Evolutionary conservation across 1,284 basidiomycete species (phyloP).

Genomic region (Ceratorhiza oryzae-sativae): DNA sequence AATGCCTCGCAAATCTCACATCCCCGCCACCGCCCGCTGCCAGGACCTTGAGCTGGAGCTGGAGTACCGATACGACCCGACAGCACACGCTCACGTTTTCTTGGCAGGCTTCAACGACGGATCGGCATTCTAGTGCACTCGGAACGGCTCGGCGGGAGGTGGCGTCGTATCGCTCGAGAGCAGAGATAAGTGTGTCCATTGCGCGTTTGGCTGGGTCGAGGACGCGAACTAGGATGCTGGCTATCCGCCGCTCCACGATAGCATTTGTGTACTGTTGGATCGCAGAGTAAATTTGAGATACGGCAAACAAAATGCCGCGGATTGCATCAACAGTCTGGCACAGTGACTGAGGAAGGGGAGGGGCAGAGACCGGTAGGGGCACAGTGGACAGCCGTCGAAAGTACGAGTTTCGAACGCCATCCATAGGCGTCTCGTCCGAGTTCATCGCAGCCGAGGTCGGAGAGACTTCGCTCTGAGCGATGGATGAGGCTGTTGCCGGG

Average conservation of each 20-base stretch:
- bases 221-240: constrained; percentile 81
- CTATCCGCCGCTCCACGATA: constrained; percentile 80
- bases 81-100: constrained; percentile 87
- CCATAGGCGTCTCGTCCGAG: constrained; percentile 60
- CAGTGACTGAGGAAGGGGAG: constrained; percentile 76
- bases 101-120: constrained; percentile 82
- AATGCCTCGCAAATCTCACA: constrained; percentile 85
- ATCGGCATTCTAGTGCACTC: constrained; percentile 76
- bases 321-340: constrained; percentile 84
- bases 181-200: constrained; percentile 84
- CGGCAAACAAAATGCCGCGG: constrained; percentile 89
- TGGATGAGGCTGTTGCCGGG: background rate
- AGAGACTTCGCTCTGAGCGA: constrained; percentile 22
- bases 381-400: constrained; percentile 85
- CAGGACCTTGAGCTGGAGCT: constrained; percentile 81
- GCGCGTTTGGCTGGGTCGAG: constrained; percentile 85
- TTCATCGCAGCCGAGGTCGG: constrained; percentile 14
- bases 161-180: constrained; percentile 92
- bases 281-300: constrained; percentile 91
- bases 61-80: constrained; percentile 84
- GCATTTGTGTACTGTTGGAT: constrained; percentile 91
- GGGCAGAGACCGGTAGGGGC: constrained; percentile 69
- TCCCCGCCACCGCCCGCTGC: constrained; percentile 70
- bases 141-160: constrained; percentile 73
- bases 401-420: constrained; percentile 89